Evolutionary conservation across 2,329 filamentous ascomycete species (phyloP).

Genomic region (Fusarium sp.): DNA sequence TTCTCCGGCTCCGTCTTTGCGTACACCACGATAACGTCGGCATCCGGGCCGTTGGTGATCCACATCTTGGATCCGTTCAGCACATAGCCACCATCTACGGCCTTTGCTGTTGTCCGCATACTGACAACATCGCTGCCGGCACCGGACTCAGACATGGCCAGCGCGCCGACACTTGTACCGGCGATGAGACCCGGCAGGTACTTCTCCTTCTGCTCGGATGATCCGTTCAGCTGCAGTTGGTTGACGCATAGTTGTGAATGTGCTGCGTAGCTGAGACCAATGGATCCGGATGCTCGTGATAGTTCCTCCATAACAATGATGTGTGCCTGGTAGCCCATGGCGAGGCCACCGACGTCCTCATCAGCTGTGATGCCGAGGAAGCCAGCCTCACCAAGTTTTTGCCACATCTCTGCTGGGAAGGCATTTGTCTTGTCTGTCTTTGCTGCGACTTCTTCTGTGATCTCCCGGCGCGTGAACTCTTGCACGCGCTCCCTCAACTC

Average conservation of each 20-base stretch:
- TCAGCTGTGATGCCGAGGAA: slow-evolving; percentile 94
- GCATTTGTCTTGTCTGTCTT: slow-evolving; percentile 87
- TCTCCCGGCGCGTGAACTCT: slow-evolving; percentile 90
- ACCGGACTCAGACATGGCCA: slow-evolving; percentile 95
- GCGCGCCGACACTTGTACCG: slow-evolving; percentile 83
- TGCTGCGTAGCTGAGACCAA: slow-evolving; percentile 92
- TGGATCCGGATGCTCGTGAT: slow-evolving; percentile 84
- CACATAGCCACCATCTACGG: slow-evolving; percentile 85
- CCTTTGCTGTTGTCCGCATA: slow-evolving; percentile 89
- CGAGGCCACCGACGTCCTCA: slow-evolving; percentile 89
- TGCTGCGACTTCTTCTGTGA: slow-evolving; percentile 84
- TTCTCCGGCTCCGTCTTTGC: slow-evolving; percentile 89
- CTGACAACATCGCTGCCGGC: slow-evolving; percentile 94
- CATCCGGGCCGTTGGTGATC: slow-evolving; percentile 98
- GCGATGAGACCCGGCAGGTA: slow-evolving; percentile 86
- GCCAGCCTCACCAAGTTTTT: slow-evolving; percentile 90
- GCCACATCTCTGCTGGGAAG: slow-evolving; percentile 93
- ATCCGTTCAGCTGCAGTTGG: slow-evolving; percentile 92
- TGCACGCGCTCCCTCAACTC: slow-evolving; percentile 88
- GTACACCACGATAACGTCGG: slow-evolving; percentile 94
- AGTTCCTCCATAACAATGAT: slow-evolving; percentile 96
- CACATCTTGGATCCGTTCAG: slow-evolving; percentile 98
- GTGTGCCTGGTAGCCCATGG: slow-evolving; percentile 96
- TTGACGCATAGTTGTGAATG: slow-evolving; percentile 98
- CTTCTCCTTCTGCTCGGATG: slow-evolving; percentile 79